Conservation (phyloP, 2,329 filamentous ascomycete species). For the Westerdykella aurantiaca region DNA sequence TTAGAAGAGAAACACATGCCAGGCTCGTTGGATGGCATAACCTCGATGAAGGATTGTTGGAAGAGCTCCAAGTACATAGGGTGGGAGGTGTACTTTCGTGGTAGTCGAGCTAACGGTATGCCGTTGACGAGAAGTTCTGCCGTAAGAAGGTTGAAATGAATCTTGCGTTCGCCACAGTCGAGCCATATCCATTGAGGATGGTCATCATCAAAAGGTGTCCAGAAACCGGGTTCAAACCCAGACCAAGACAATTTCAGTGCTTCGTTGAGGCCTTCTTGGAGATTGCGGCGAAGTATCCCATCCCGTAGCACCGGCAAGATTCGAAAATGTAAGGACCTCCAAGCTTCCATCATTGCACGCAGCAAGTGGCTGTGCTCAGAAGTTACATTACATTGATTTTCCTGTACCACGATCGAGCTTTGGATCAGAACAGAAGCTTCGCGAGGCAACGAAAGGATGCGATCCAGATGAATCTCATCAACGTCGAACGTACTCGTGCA, state of each 20-base stretch:
- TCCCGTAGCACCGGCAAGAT: too few relatives aligned
- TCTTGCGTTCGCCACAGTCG: conserved; percentile 23
- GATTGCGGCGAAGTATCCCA: too few relatives aligned
- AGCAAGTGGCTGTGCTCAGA: conserved; percentile 4
- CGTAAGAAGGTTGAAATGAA: conserved; percentile 45
- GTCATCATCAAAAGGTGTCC: conserved; percentile 7
- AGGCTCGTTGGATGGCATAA: conserved; percentile 36
- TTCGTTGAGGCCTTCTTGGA: too few relatives aligned
- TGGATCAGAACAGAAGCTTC: conserved; percentile 15
- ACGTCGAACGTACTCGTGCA: conserved; percentile 45
- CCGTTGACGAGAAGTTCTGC: conserved; percentile 52
- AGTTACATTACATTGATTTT: conserved; percentile 6
- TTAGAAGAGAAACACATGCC: conserved; percentile 43
- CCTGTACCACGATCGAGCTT: conserved; percentile 17
- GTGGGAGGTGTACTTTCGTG: conserved; percentile 41
- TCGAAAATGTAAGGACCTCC: conserved; percentile 4
- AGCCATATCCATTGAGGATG: conserved; percentile 33
- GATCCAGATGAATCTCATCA: conserved; percentile 27
- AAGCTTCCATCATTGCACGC: conserved; percentile 10
- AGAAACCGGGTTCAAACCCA: conserved; percentile 12
- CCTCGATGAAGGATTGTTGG: conserved; percentile 37
- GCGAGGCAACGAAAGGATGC: conserved; percentile 18
- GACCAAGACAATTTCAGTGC: conserved; percentile 13
- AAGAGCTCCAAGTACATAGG: conserved; percentile 43
- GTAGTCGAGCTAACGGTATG: conserved; percentile 44